Evolutionary conservation across 495 filamentous ascomycete species (phyloP).

Genomic region (Alectoria sarmentosa): DNA sequence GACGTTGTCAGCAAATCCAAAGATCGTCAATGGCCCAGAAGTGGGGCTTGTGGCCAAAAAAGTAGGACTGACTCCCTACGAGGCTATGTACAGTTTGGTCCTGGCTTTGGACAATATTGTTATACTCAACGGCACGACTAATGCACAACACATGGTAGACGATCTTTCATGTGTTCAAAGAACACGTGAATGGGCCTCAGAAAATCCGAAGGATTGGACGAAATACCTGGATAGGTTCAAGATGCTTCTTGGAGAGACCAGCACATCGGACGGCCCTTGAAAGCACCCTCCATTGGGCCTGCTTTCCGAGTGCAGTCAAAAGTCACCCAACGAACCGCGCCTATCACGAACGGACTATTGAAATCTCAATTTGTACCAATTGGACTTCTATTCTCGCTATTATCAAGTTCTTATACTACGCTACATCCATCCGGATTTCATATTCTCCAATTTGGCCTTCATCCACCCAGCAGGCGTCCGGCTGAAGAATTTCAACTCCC

Average conservation of each 20-base stretch:
- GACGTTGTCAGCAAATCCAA: slow-evolving; percentile 67
- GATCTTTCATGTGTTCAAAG: slow-evolving; percentile 51
- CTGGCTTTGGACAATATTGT: slow-evolving; percentile 48
- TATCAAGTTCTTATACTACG: neutral
- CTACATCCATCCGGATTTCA: neutral
- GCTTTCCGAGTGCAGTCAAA: too few relatives aligned
- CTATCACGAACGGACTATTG: neutral
- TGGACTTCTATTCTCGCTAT: neutral
- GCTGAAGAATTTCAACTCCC: slow-evolving; percentile 35
- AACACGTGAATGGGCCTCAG: slow-evolving; percentile 39
- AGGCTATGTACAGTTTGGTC: slow-evolving; percentile 62
- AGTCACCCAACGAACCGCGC: neutral
- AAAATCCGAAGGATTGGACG: slow-evolving; percentile 3
- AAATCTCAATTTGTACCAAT: too few relatives aligned
- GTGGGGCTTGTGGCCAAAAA: slow-evolving; percentile 46
- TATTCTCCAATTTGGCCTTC: neutral
- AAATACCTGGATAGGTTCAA: slow-evolving; percentile 1
- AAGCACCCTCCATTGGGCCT: too few relatives aligned
- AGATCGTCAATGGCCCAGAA: slow-evolving; percentile 43
- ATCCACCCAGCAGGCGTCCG: slow-evolving; percentile 24
- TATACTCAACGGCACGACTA: slow-evolving; percentile 63
- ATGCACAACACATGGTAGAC: slow-evolving; percentile 46
- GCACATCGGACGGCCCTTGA: neutral
- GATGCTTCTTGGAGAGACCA: slow-evolving; percentile 1
- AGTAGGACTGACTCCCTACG: slow-evolving; percentile 36